Evolutionary conservation across 352 stramenopile species (phyloP), one percentile per base, ranked within the genome.

Genomic region (Globisporangium spiculum): DNA sequence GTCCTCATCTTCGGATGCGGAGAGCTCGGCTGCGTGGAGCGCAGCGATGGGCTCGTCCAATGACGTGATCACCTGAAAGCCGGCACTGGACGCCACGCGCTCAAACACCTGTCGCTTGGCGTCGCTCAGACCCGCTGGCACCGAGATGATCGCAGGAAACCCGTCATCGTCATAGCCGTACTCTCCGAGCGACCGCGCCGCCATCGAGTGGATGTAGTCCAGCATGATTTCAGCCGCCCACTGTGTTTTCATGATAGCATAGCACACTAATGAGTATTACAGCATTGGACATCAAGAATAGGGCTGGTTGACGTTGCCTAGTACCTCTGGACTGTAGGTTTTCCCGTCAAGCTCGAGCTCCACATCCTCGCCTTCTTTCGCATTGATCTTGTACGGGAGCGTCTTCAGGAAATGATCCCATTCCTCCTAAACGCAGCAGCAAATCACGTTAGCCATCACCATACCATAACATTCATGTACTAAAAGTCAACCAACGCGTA

Each of bases 41-140:
- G 81, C 85, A 12, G 85, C 85, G n/a, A 93, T 66, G 1, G 83
- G 77, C 55, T 93, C 85, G 27, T 86, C 75, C 4, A 93, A 69
- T 0, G 79, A 78, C 32, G 76, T 75, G 52, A 91, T 66, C 14
- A 92, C 77, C 8, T 85, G 72, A 22, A 91, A 91, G 0, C 83
- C 83, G 0, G 83, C 85, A 18, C 74, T 81, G 5, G 77, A 64
- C 0, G 83, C 83, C 7, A 89, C 69, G n/a, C 79, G 76, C 54
- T 89, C 79, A 48, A 89, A 75, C 0, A 68, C 63, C 9, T 58
- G 63, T 34, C 79, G 71, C 48, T 89, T 73, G 5, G 75, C 63
- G 9, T 80, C 69, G 32, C 66, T 66, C 1, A 70, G 69, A 8
- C 79, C 78, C 1, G 77, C 73, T 0, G 83, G 83, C 0, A 90